A percentile compares a stretch with the other conserved stretches of the same genome.
Evolutionary conservation across 768 basidiomycete species (phyloP).

Genomic region (Podaxis sp.): DNA sequence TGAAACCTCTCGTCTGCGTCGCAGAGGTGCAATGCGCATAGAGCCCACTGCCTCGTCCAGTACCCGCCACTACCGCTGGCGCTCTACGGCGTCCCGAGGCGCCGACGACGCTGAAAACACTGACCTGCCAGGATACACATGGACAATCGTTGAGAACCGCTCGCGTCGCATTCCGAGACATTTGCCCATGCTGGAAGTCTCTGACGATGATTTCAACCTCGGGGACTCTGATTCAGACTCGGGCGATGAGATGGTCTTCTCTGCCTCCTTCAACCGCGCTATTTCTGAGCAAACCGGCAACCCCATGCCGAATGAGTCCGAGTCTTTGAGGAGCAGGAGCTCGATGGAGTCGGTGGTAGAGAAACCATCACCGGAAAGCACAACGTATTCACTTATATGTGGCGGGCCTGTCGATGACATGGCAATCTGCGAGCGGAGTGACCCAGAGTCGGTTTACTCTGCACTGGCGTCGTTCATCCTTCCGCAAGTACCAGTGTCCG

Average conservation of each 20-base stretch:
- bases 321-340: slow-evolving; percentile 15
- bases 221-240: slow-evolving; percentile 18
- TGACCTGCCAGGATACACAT: slow-evolving; percentile 13
- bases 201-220: slow-evolving; percentile 10
- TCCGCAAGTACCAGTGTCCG: slow-evolving; percentile 34
- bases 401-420: slow-evolving; percentile 22
- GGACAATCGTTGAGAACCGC: slow-evolving; percentile 13
- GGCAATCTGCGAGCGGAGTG: background rate
- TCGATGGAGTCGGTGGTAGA: slow-evolving; percentile 9
- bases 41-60: slow-evolving; percentile 33
- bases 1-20: slow-evolving; percentile 71
- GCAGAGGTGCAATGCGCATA: slow-evolving; percentile 70
- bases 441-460: slow-evolving; percentile 15
- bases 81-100: background rate
- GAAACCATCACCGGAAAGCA: slow-evolving; percentile 21
- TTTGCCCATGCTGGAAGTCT: slow-evolving; percentile 11
- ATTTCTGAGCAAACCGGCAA: slow-evolving; percentile 10
- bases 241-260: slow-evolving; percentile 18
- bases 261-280: slow-evolving; percentile 7
- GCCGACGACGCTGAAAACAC: slow-evolving; percentile 16
- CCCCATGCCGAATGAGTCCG: slow-evolving; percentile 21
- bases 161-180: slow-evolving; percentile 8
- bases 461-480: slow-evolving; percentile 29
- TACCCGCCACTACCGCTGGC: slow-evolving; percentile 9
- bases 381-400: slow-evolving; percentile 29